Percentiles rank a stretch among this genome's conserved stretches.
These are phyloP conservation scores for Periconia macrospinosa DNA, from an alignment of 2,329 filamentous ascomycete species.

Conservation along the genomic window DNA sequence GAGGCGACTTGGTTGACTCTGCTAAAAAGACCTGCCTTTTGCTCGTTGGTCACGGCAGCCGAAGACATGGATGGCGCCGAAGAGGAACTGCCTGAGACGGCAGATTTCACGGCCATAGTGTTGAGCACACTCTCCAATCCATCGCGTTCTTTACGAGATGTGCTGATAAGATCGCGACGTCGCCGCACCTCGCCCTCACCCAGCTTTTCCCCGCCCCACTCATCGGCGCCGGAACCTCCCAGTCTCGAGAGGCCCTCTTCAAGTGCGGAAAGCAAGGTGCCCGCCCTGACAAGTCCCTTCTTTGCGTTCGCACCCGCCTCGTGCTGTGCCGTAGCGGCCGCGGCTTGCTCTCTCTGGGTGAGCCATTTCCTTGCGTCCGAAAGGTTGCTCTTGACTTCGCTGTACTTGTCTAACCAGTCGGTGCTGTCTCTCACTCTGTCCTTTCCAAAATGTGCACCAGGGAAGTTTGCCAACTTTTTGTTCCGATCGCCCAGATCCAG, in stretches of 20 bases:
- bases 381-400: conserved; percentile 71
- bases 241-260: conserved; percentile 62
- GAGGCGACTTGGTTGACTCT: conserved; percentile 15
- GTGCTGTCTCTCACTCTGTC: conserved; percentile 51
- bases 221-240: conserved; percentile 37
- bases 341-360: conserved; percentile 68
- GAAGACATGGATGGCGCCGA: conserved; percentile 33
- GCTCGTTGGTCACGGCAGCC: conserved; percentile 35
- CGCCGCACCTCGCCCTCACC: conserved; percentile 76
- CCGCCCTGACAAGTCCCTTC: conserved; percentile 69
- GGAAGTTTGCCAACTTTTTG: conserved; percentile 18
- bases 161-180: conserved; percentile 69
- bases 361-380: conserved; percentile 68
- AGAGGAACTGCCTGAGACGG: conserved; percentile 41
- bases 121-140: conserved; percentile 73
- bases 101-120: conserved; percentile 58
- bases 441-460: conserved; percentile 41
- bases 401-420: conserved; percentile 76
- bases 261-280: conserved; percentile 64
- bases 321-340: conserved; percentile 61
- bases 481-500: conserved; percentile 58
- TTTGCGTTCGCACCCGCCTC: conserved; percentile 76
- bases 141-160: conserved; percentile 73
- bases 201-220: conserved; percentile 52
- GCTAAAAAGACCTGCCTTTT: conserved; percentile 42